Percentiles rank a stretch among this genome's conserved stretches.
Conservation (phyloP, 192 early-diverging fungal genomes). For the Coemansia pectinata region DNA sequence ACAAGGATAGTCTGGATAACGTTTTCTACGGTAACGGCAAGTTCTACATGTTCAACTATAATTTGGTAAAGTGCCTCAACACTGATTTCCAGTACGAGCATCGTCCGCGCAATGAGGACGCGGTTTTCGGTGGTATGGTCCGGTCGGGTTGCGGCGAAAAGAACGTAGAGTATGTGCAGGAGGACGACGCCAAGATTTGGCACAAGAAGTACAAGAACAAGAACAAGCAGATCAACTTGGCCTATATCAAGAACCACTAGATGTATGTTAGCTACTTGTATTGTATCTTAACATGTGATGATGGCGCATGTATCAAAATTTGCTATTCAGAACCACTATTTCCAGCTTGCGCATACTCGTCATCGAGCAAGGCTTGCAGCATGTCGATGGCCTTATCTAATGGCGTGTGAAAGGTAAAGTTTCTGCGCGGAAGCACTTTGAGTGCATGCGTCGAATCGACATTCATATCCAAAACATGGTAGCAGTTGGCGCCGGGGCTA, state of each 20-base stretch:
- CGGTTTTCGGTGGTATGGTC: slow-evolving; percentile 53
- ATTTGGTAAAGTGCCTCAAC: slow-evolving; percentile 32
- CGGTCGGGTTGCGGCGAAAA: slow-evolving; percentile 36
- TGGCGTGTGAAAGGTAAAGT: slow-evolving; percentile 83
- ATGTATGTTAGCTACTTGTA: neutral
- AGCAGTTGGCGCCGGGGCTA: slow-evolving; percentile 86
- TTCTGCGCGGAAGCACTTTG: slow-evolving; percentile 80
- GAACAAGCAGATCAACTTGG: slow-evolving; percentile 48
- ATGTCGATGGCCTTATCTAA: slow-evolving; percentile 69
- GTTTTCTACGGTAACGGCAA: slow-evolving; percentile 47
- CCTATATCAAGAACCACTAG: slow-evolving; percentile 45
- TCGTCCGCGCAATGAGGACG: slow-evolving; percentile 31
- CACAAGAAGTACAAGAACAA: slow-evolving; percentile 42
- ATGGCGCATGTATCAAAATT: neutral
- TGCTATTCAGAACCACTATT: neutral
- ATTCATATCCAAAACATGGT: slow-evolving; percentile 86
- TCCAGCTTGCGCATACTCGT: slow-evolving; percentile 9
- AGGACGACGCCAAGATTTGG: slow-evolving; percentile 47
- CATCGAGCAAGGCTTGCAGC: slow-evolving; percentile 59
- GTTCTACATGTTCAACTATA: slow-evolving; percentile 52
- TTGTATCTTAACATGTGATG: neutral
- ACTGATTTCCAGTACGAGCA: slow-evolving; percentile 20
- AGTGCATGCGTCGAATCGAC: slow-evolving; percentile 81
- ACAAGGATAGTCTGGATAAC: slow-evolving; percentile 11
- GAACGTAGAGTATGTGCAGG: slow-evolving; percentile 26